These are phyloP conservation scores for Penicillium mononematosum DNA, from an alignment of 495 filamentous ascomycete genomes.

Conservation along the genomic window DNA sequence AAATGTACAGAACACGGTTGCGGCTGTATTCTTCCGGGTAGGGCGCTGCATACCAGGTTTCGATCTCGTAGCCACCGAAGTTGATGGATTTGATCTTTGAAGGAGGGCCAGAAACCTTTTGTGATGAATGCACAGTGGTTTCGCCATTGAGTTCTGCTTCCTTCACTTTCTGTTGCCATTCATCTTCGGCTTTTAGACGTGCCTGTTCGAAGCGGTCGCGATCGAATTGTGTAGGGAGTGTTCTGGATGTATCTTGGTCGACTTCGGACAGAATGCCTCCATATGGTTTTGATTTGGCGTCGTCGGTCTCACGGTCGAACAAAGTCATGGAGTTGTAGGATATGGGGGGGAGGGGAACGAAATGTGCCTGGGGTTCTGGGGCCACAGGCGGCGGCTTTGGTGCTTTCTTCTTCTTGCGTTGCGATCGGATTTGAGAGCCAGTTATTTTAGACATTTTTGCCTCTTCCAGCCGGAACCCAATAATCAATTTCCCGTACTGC, in stretches of 20 bases:
- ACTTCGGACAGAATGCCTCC: slow-evolving; percentile 86
- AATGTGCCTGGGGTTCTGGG: slow-evolving; percentile 44
- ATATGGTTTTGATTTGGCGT: slow-evolving; percentile 89
- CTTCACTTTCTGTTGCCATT: slow-evolving; percentile 69
- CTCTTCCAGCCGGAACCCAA: slow-evolving; percentile 60
- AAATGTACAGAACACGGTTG: slow-evolving; percentile 93
- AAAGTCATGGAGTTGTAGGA: slow-evolving; percentile 75
- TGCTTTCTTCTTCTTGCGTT: slow-evolving; percentile 36
- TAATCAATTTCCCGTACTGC: slow-evolving; percentile 48
- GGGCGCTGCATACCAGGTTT: slow-evolving; percentile 99
- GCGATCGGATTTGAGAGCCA: slow-evolving; percentile 35
- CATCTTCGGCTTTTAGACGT: slow-evolving; percentile 83
- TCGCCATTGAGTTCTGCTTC: slow-evolving; percentile 49
- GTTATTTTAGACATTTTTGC: slow-evolving; percentile 60
- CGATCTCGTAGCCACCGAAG: slow-evolving; percentile 95
- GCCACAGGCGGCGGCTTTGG: slow-evolving; percentile 35
- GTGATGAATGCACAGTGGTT: slow-evolving; percentile 45
- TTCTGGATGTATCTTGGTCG: slow-evolving; percentile 88
- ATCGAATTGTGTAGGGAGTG: slow-evolving; percentile 75
- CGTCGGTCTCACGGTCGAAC: slow-evolving; percentile 85
- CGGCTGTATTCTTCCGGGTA: slow-evolving; percentile 98
- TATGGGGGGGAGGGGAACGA: slow-evolving; percentile 45
- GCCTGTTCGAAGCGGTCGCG: slow-evolving; percentile 83
- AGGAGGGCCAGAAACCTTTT: slow-evolving; percentile 77
- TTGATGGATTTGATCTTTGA: slow-evolving; percentile 99